Percentiles rank a stretch among this genome's conserved stretches.
phyloP scores from a whole-genome alignment of 2,329 filamentous ascomycete species.

The Macroventuria anomochaeta region DNA sequence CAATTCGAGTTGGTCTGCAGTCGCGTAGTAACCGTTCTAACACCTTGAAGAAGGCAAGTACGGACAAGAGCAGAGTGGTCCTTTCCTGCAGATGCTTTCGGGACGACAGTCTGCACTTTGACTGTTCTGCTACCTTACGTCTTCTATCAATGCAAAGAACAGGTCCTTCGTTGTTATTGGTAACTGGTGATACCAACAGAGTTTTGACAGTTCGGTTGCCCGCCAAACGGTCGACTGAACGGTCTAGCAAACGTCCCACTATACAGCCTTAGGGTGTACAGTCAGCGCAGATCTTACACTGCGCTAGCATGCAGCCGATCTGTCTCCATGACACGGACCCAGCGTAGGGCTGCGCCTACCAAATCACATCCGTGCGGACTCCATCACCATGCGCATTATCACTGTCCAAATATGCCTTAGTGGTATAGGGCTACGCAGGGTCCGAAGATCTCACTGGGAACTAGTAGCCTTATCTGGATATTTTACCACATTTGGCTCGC shows the following conservation, averaged over 20 bases:
- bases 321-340: not conserved
- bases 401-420: not conserved
- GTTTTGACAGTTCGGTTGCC: too few species aligned
- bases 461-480: constrained; percentile 1
- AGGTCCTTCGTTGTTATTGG: too few species aligned
- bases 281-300: not conserved
- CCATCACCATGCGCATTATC: constrained; percentile 10
- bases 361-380: not conserved
- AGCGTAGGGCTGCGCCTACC: constrained; percentile 6
- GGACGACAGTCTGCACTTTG: not conserved
- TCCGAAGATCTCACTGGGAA: constrained; percentile 1
- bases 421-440: constrained; percentile 4
- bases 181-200: too few species aligned
- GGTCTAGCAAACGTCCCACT: not conserved
- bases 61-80: too few species aligned
- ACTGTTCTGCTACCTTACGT: not conserved
- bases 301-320: not conserved
- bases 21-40: not conserved
- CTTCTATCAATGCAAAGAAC: too few species aligned
- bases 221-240: not conserved
- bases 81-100: too few species aligned
- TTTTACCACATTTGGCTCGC: not conserved
- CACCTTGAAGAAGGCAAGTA: not conserved
- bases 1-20: too few species aligned
- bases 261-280: not conserved